Evolutionary conservation across 2,329 filamentous ascomycete genomes (phyloP).

Genomic region (Aspergillus carbonarius): DNA sequence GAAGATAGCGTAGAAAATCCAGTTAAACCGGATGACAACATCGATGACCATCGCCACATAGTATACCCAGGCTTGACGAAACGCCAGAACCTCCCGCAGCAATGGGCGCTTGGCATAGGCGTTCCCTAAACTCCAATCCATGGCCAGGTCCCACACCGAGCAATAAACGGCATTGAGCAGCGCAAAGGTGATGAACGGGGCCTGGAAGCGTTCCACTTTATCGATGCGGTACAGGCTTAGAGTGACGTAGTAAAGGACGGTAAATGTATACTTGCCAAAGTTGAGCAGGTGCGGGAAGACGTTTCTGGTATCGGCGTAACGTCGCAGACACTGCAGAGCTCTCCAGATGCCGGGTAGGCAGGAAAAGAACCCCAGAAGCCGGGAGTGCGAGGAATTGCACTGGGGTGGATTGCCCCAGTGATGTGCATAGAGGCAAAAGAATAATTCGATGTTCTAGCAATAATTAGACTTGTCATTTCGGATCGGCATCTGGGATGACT

Average conservation of each 20-base stretch:
- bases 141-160: conserved; percentile 88
- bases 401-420: conserved; percentile 69
- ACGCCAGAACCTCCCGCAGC: conserved; percentile 75
- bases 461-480: neutral
- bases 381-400: conserved; percentile 85
- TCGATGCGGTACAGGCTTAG: conserved; percentile 82
- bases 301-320: conserved; percentile 82
- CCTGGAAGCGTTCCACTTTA: conserved; percentile 55
- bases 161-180: conserved; percentile 80
- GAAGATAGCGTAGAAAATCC: conserved; percentile 91
- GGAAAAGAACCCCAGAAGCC: conserved; percentile 80
- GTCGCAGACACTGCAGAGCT: conserved; percentile 82
- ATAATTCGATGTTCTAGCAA: conserved; percentile 77
- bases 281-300: conserved; percentile 92
- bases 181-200: conserved; percentile 76
- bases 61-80: conserved; percentile 79
- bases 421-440: conserved; percentile 89
- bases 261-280: conserved; percentile 84
- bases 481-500: conserved; percentile 33
- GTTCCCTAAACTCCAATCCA: conserved; percentile 94
- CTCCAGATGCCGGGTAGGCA: conserved; percentile 86
- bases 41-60: conserved; percentile 82
- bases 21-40: conserved; percentile 83
- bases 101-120: conserved; percentile 65
- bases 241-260: conserved; percentile 74